Conservation (phyloP, 345 rosid species). For the Citrus mangshanensis region DNA sequence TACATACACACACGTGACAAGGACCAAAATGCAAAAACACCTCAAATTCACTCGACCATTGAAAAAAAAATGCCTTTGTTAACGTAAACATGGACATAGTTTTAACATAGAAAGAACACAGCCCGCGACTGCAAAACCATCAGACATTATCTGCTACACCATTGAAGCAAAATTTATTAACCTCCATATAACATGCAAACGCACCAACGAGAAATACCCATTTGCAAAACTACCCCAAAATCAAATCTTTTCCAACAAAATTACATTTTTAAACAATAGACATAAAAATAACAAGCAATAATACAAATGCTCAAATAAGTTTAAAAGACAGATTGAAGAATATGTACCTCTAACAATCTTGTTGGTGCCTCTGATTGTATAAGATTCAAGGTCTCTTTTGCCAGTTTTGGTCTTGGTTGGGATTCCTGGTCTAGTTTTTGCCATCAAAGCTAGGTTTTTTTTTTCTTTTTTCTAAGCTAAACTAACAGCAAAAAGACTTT, state of each 20-base stretch:
- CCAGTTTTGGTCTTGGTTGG: slow-evolving; percentile 41
- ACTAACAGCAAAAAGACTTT: not conserved
- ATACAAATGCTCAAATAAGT: not conserved
- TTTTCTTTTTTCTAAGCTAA: not conserved
- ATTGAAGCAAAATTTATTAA: not conserved
- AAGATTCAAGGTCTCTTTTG: slow-evolving; percentile 57
- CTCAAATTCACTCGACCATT: not conserved
- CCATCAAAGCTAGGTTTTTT: slow-evolving; percentile 46
- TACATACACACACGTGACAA: not conserved
- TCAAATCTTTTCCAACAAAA: not conserved
- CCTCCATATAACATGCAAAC: not conserved
- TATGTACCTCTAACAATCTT: slow-evolving; percentile 57
- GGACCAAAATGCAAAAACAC: slow-evolving; percentile 13
- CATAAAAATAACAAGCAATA: not conserved
- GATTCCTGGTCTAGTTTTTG: slow-evolving; percentile 73
- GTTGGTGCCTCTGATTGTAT: slow-evolving; percentile 63
- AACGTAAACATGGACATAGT: not conserved
- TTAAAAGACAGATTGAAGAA: not conserved
- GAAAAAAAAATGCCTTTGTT: not conserved
- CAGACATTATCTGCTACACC: too few species aligned
- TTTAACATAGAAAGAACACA: not conserved
- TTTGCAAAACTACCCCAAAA: not conserved
- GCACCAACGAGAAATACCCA: not conserved
- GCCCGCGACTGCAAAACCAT: not conserved
- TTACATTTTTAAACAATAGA: not conserved